phyloP scores from a whole-genome alignment of 192 early-diverging fungal species.

The Coemansia sp. region DNA sequence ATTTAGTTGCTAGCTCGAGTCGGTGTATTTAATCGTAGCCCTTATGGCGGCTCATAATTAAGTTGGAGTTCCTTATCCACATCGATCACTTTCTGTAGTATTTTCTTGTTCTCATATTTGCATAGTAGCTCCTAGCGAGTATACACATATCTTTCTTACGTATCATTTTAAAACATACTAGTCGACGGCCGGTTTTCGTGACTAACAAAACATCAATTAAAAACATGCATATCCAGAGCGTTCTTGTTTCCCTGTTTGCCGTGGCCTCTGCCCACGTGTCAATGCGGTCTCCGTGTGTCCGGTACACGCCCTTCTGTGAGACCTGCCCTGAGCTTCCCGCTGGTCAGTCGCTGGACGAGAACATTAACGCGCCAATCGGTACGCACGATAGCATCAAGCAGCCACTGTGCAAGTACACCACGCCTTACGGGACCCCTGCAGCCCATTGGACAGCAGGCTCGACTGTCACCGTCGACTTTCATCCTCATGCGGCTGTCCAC shows the following conservation, averaged over 20 bases:
- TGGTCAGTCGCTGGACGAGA: constrained; percentile 34
- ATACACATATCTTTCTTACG: too few relatives aligned
- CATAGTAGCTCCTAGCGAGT: constrained; percentile 1
- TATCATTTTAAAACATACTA: neutral
- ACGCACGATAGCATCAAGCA: constrained; percentile 29
- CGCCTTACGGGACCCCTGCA: constrained; percentile 33
- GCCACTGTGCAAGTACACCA: constrained; percentile 47
- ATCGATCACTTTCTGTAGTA: neutral
- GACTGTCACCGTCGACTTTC: constrained; percentile 51
- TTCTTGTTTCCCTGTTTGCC: constrained; percentile 7
- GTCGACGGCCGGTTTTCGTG: neutral
- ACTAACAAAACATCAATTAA: neutral
- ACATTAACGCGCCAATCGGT: constrained; percentile 44
- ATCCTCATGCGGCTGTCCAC: constrained; percentile 52
- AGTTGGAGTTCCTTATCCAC: too few relatives aligned
- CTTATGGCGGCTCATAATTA: too few relatives aligned
- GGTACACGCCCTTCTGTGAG: constrained; percentile 43
- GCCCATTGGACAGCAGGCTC: constrained; percentile 52
- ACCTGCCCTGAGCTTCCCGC: constrained; percentile 32
- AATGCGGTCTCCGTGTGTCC: constrained; percentile 35
- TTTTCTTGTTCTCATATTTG: neutral
- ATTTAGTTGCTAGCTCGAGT: too few relatives aligned
- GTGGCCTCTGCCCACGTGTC: constrained; percentile 27
- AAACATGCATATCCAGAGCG: constrained; percentile 12
- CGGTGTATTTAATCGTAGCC: too few relatives aligned